Base-by-base conservation (phyloP, 2,329 filamentous ascomycete species). In the Fusarium sp. region DNA sequence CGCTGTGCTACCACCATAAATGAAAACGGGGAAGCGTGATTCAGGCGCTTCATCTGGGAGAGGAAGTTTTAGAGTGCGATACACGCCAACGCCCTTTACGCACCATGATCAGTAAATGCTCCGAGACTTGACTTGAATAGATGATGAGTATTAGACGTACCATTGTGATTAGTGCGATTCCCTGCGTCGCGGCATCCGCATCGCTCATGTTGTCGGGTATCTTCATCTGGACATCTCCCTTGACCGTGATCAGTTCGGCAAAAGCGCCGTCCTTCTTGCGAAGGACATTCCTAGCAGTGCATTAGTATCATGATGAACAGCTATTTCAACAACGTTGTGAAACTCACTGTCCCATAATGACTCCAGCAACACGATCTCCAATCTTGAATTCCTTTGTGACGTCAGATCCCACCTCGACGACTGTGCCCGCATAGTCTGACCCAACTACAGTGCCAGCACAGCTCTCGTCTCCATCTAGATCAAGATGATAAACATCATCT, bases 1-100 rank as follows among this genome's bases (percentile, higher is more conserved):
- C 2, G 85, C 87, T 11, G 84, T 88, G 73, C 85, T 85, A 14
- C 80, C 81, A 39, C 81, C 83, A 36, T 84, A 82, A 57, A 83
- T 80, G 7, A 84, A 70, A 45, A 84, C 67, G 1, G 80, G 75
- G 39, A 80, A 72, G 19, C 79, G 72, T 14, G 79, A 74, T 9
- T 76, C 75, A 21, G 74, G 54, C 7, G 82, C 77, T n/a, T 72
- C 54, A 24, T 66, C 77, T 0, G 88, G 87, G 3, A 87, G 76
- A 0, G 82, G 81, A 1, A 85, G 76, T 42, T 76, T 57, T 0
- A 86, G 77, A 9, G 75, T 73, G 57, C 83, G 80, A 73, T 85
- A 86, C 8, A 87, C 76, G 0, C 79, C 82, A 75, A 85, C 84
- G 26, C 78, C 83, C 21, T 58, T 13, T 5, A 3, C 1, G n/a